Percentiles rank a stretch among this genome's conserved stretches.
These are phyloP conservation scores for Eucalyptus fibrosa DNA, from an alignment of 345 rosid species.

Conservation along the genomic window DNA sequence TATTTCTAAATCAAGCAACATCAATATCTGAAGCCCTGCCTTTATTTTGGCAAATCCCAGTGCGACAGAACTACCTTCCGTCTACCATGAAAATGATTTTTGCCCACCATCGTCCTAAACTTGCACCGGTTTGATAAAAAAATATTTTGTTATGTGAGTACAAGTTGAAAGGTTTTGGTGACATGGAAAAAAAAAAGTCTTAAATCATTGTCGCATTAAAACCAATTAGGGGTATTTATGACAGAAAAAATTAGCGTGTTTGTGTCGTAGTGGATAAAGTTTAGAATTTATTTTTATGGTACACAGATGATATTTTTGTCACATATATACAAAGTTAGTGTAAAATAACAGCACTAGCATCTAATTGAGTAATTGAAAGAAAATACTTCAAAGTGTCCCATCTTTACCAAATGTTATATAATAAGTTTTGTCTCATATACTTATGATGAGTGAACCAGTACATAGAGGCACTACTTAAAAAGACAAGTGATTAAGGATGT, in stretches of 20 bases:
- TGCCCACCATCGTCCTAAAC: neutral
- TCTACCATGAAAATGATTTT: neutral
- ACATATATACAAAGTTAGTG: rapidly evolving
- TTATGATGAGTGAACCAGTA: rapidly evolving
- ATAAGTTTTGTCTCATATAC: neutral
- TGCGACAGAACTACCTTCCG: neutral
- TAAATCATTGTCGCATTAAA: neutral
- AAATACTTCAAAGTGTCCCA: neutral
- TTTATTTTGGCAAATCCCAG: neutral
- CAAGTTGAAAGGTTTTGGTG: neutral
- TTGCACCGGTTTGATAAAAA: neutral
- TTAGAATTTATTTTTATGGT: too few species aligned
- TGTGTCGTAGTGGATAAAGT: neutral
- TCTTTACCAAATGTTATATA: neutral
- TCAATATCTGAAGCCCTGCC: neutral
- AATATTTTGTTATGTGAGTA: neutral
- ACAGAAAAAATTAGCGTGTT: too few species aligned
- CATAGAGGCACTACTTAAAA: neutral
- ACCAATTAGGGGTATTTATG: neutral
- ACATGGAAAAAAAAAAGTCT: neutral
- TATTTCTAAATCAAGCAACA: neutral
- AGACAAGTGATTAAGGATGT: neutral
- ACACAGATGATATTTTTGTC: too few species aligned
- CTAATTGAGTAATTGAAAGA: neutral
- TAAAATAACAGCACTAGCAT: neutral